phyloP scores from a whole-genome alignment of 306 rosid species.

The Pyrus betulifolia region DNA sequence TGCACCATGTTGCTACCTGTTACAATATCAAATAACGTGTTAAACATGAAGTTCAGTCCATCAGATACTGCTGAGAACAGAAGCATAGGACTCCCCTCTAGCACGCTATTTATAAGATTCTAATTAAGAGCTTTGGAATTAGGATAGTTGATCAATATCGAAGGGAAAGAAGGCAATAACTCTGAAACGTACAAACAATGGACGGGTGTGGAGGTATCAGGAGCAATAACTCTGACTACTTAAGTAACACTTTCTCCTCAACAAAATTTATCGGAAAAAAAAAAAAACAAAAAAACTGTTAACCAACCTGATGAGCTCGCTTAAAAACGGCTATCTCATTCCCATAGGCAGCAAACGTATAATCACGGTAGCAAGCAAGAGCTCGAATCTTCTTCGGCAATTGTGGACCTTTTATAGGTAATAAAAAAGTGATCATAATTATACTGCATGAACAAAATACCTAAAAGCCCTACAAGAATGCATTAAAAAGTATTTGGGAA shows the following conservation, averaged over 20 bases:
- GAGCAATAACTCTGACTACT: neutral
- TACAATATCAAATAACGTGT: neutral
- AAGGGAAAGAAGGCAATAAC: neutral
- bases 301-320: conserved; percentile 73
- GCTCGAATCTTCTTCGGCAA: conserved; percentile 80
- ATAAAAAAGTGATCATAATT: neutral
- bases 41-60: neutral
- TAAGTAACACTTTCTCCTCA: neutral
- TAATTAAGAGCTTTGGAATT: neutral
- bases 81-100: neutral
- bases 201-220: neutral
- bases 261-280: neutral
- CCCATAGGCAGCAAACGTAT: conserved; percentile 73
- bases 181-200: neutral
- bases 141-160: neutral
- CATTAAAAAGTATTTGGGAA: too few species aligned
- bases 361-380: conserved; percentile 77
- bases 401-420: conserved; percentile 53
- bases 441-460: neutral
- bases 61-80: neutral
- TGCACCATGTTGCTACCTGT: conserved; percentile 75
- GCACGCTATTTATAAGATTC: neutral
- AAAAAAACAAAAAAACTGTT: neutral
- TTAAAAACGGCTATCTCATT: conserved; percentile 61
- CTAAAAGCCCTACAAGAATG: neutral